Base-by-base conservation (phyloP, 2,329 filamentous ascomycete genomes). In the Verticillium dahliae region DNA sequence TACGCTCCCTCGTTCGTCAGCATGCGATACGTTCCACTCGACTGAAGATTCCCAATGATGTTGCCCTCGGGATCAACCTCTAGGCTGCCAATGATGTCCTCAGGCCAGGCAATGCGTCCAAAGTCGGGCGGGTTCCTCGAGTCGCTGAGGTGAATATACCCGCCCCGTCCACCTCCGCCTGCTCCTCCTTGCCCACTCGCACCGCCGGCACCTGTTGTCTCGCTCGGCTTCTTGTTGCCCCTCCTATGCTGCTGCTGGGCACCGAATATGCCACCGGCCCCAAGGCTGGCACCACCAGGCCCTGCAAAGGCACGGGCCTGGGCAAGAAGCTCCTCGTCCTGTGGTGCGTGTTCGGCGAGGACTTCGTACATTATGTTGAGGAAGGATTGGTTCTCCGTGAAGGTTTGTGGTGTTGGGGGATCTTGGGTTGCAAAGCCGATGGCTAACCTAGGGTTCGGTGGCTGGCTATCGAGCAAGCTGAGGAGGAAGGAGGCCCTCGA, bases 51-150 rank as follows among this genome's bases (percentile, higher is more conserved):
- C 27, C 85, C 84, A 33, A 87, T 75, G 59, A 89, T 82, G 34
- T 80, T 70, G 0, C 87, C 87, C 6, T 74, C 65, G 1, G 77
- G 78, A 69, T 88, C 79, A 5, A 90, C 87, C 69, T 89, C 83
- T 50, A 90, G 79, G 65, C 86, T 89, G 41, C 87, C 87, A 60
- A 90, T 76, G 41, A 90, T 90, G 68, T 90, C 87, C 68, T 90
- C 87, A 1, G 87, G 86, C 79, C 84, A 89, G 2, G 87, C 85
- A 69, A 90, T 89, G 59, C 87, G 75, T 15, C 87, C 87, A 77
- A 81, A 90, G 67, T 88, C 86, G 0, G 85, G 86, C 2, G 86
- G 85, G 59, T 87, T 88, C 60, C 87, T 76, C 60, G 76, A 68
- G 69, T 90, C 87, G 61, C 85, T 87, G 5, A 90, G 76, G 72